Evolutionary conservation across 352 stramenopile species (phyloP).

Genomic region (Phytophthora uliginosa): DNA sequence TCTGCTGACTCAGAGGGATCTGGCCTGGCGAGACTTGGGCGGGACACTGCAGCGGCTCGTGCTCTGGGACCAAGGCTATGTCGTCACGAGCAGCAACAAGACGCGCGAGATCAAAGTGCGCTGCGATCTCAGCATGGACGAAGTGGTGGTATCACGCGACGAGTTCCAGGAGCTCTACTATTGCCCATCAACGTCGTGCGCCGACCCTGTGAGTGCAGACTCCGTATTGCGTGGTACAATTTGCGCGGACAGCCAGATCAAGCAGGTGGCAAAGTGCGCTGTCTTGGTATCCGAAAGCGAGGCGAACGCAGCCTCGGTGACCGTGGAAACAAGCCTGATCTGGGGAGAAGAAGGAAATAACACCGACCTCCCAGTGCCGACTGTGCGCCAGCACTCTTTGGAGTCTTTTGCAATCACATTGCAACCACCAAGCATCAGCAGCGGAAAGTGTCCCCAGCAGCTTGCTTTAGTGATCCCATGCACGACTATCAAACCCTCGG

Average conservation of each 20-base stretch:
- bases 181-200: conserved; percentile 37
- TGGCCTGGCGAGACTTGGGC: conserved; percentile 50
- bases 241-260: conserved; percentile 43
- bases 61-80: conserved; percentile 64
- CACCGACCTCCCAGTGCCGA: conserved; percentile 49
- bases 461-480: conserved; percentile 56
- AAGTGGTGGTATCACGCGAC: conserved; percentile 37
- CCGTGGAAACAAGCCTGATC: conserved; percentile 38
- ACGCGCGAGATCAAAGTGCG: conserved; percentile 33
- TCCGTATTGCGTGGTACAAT: conserved; percentile 23
- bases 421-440: conserved; percentile 11
- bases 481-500: conserved; percentile 23
- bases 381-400: conserved; percentile 41
- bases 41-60: conserved; percentile 63
- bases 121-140: conserved; percentile 60
- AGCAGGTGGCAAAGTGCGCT: conserved; percentile 45
- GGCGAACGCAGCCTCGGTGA: conserved; percentile 20
- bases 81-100: conserved; percentile 41
- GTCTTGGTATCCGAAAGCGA: conserved; percentile 34
- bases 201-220: conserved; percentile 17
- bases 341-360: conserved; percentile 64
- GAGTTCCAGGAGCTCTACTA: conserved; percentile 41
- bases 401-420: conserved; percentile 54
- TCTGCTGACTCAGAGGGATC: conserved; percentile 22
- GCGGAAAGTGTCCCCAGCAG: conserved; percentile 29